Conservation (phyloP, 164 flowering plant species). For the Nymphaea thermarum region DNA sequence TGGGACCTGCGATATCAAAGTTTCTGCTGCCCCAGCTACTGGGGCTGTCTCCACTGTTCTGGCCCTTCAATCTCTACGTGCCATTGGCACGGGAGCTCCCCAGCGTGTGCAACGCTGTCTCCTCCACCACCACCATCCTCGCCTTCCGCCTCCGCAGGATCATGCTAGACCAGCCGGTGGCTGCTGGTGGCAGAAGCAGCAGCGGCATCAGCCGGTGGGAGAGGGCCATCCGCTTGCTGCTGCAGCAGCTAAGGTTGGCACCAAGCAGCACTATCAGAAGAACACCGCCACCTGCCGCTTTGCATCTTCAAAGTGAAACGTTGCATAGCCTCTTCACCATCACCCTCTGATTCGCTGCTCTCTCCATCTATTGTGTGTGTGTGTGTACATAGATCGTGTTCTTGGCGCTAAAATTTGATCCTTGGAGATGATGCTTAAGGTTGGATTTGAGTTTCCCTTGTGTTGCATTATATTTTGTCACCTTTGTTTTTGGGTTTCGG, state of each 20-base stretch:
- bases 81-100: constrained; percentile 4
- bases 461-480: too few relatives aligned
- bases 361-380: too few relatives aligned
- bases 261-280: too few relatives aligned
- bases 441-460: too few relatives aligned
- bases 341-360: too few relatives aligned
- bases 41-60: constrained; percentile 5
- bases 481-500: too few relatives aligned
- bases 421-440: too few relatives aligned
- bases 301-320: too few relatives aligned
- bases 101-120: constrained; percentile 1
- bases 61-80: constrained; percentile 11
- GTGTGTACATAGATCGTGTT: too few relatives aligned
- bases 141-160: constrained; percentile 6
- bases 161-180: background rate
- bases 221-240: constrained; percentile 7
- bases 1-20: background rate
- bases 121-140: constrained; percentile 4
- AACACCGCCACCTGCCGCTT: too few relatives aligned
- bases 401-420: too few relatives aligned
- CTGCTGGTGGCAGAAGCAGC: background rate
- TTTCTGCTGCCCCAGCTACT: background rate
- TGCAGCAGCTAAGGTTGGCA: background rate
- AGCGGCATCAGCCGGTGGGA: constrained; percentile 3
- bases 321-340: too few relatives aligned